Evolutionary conservation across 305 asterid genomes (phyloP).

Genomic region (Solanum hybrid): DNA sequence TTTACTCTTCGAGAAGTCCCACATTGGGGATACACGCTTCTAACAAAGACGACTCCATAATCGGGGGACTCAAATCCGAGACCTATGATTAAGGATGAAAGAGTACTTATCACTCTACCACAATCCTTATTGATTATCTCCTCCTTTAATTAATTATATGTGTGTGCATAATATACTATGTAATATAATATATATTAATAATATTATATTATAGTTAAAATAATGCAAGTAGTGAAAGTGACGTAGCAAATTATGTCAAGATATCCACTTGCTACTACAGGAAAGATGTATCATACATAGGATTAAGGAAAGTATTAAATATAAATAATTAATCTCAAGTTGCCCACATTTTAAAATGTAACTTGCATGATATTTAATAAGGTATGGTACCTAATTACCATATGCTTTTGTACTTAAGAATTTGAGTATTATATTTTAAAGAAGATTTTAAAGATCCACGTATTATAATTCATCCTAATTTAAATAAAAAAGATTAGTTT

Average conservation of each 20-base stretch:
- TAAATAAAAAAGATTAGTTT: constrained; percentile 14
- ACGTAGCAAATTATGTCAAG: constrained; percentile 2
- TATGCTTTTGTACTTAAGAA: not conserved
- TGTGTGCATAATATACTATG: not conserved
- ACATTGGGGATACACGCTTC: not conserved
- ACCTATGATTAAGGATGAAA: not conserved
- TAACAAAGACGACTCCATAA: too few relatives aligned
- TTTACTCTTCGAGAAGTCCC: not conserved
- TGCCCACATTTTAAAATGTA: constrained; percentile 8
- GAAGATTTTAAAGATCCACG: constrained; percentile 27
- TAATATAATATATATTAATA: not conserved
- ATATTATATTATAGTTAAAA: not conserved
- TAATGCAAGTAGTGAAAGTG: not conserved
- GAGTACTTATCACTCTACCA: not conserved
- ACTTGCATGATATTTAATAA: not conserved
- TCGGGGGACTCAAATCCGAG: fast-evolving
- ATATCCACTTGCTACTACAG: constrained; percentile 8
- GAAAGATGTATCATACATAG: not conserved
- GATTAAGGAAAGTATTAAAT: not conserved
- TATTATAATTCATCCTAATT: not conserved
- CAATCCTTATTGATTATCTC: not conserved
- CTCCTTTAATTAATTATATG: not conserved
- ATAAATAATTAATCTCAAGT: not conserved
- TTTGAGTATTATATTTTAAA: not conserved
- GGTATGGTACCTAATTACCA: not conserved